Conservation (phyloP, 1,284 basidiomycete genomes). For the Ganoderma lingzhi region DNA sequence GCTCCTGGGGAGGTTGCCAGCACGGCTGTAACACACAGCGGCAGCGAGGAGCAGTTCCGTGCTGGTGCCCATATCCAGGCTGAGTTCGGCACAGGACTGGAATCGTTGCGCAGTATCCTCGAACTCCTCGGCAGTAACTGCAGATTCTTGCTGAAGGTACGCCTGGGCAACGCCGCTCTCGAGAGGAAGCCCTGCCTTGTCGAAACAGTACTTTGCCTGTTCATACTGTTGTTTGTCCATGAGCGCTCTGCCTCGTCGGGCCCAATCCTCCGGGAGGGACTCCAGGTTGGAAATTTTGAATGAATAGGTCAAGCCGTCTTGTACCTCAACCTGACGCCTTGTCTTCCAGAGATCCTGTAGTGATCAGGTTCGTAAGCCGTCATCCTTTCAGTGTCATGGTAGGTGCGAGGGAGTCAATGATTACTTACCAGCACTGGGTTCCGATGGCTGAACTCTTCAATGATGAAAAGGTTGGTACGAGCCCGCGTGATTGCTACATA, state of each 20-base stretch:
- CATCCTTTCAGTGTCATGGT: neutral
- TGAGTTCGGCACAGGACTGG: neutral
- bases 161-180: constrained; percentile 55
- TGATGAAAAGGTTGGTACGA: constrained; percentile 70
- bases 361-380: neutral
- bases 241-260: constrained; percentile 51
- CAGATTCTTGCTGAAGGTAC: constrained; percentile 50
- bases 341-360: neutral
- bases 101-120: constrained; percentile 42
- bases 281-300: neutral
- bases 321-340: neutral
- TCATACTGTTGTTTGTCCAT: constrained; percentile 61
- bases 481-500: constrained; percentile 78
- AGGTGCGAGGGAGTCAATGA: constrained; percentile 16
- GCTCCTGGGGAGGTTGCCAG: constrained; percentile 48
- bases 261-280: constrained; percentile 61
- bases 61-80: neutral
- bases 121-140: constrained; percentile 58
- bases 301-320: neutral
- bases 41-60: constrained; percentile 17
- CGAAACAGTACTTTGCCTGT: constrained; percentile 68
- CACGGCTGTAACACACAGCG: constrained; percentile 37
- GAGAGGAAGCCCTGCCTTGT: constrained; percentile 53
- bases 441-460: constrained; percentile 61
- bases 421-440: constrained; percentile 61